A percentile compares a stretch with the other conserved stretches of the same genome.
phyloP scores from a whole-genome alignment of 2,329 filamentous ascomycete genomes.

The Sphaceloma murrayae region DNA sequence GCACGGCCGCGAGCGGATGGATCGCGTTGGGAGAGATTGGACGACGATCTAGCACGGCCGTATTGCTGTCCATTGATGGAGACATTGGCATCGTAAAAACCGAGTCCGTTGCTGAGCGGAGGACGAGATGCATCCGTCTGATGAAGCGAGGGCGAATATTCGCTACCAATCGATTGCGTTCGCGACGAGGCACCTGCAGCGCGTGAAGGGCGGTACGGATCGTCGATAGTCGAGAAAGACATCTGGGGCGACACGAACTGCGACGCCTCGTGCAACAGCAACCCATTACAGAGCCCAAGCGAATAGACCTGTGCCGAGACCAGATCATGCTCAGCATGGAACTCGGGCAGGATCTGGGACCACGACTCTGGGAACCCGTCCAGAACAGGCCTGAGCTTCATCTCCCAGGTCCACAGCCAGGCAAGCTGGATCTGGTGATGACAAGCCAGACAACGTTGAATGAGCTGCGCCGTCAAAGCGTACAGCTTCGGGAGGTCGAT shows the following conservation, averaged over 20 bases:
- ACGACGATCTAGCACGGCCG: constrained; percentile 3
- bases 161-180: constrained; percentile 19
- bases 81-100: constrained; percentile 11
- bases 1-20: constrained; percentile 26
- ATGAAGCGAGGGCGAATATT: constrained; percentile 18
- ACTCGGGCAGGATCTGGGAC: constrained; percentile 64
- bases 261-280: constrained; percentile 49
- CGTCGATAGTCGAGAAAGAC: constrained; percentile 29
- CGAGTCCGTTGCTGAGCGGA: not conserved
- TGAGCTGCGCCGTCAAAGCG: constrained; percentile 67
- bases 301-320: constrained; percentile 61
- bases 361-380: constrained; percentile 53
- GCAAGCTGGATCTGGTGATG: constrained; percentile 74
- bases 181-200: constrained; percentile 16
- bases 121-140: constrained; percentile 12
- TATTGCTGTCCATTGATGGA: constrained; percentile 10
- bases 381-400: constrained; percentile 68
- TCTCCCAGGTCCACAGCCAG: constrained; percentile 77
- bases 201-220: constrained; percentile 21
- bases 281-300: constrained; percentile 70
- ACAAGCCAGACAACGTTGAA: constrained; percentile 71
- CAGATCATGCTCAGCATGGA: constrained; percentile 68
- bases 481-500: constrained; percentile 84
- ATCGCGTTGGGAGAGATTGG: constrained; percentile 6
- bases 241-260: constrained; percentile 49